Base-by-base conservation (phyloP, 768 basidiomycete species). In the Leccinum obscurum region DNA sequence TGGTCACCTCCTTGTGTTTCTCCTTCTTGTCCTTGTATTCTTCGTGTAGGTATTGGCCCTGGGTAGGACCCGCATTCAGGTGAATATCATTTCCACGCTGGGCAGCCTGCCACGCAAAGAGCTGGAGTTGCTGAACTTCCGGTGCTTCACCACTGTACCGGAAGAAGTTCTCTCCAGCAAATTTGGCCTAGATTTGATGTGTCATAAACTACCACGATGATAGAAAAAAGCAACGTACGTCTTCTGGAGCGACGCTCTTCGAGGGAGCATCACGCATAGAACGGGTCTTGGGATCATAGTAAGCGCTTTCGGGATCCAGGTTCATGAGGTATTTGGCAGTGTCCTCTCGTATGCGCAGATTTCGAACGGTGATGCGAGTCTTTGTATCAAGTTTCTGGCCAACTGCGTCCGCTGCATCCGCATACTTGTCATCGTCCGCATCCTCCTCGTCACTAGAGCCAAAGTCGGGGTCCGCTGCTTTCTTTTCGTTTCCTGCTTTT, bases 261-360 rank as follows among this genome's bases (percentile, higher is more conserved):
- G 87, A 61, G 0, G 96, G 97, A 46, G 96, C 95, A 69, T 99
- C 97, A 76, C 97, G 90, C 97, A 99, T 99, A 7, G 96, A 98
- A 70, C 97, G 89, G 13, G 97, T 98, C 79, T 99, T 99, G 52
- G 97, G 97, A 71, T 99, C 97, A 72, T 99, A 99, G 78, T 98
- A 98, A 9, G 97, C 97, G 68, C 92, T 94, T 0, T 93, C 89
- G 1, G 90, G 90, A 74, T 98, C 95, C 73, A 99, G 74, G 72
- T 98, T 99, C 74, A 96, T 91, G 70, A 99, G 84, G 72, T 99
- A 99, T 73, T 99, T 99, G 10, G 97, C 97, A 1, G 96, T 98
- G 73, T 99, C 97, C 77, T 99, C 97, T 71, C 97, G 89, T 66
- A 99, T 98, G 78, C 97, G 92, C 68, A 99, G 80, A 77, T 99